A percentile compares a stretch with the other conserved stretches of the same genome.
phyloP scores from a whole-genome alignment of 2,329 filamentous ascomycete species.

The Botrytis sinoallii region DNA sequence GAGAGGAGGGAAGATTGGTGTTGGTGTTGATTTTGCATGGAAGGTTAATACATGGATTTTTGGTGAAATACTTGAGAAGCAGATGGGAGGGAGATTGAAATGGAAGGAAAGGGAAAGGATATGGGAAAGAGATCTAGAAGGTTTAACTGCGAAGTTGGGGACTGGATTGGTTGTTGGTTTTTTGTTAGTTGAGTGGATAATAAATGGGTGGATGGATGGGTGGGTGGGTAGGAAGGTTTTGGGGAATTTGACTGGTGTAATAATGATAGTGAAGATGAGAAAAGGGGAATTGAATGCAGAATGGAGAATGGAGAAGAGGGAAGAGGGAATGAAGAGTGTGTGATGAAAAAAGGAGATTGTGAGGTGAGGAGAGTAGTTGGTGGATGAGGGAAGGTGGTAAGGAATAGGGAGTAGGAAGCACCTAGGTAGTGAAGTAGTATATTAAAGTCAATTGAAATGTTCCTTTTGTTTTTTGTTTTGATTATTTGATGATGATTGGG shows the following conservation, averaged over 20 bases:
- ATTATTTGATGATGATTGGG: too few species aligned
- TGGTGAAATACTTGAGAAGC: neutral
- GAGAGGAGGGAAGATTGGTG: neutral
- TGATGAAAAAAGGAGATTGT: neutral
- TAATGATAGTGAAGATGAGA: neutral
- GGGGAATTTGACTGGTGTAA: slow-evolving; percentile 3
- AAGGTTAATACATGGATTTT: neutral
- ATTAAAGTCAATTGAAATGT: neutral
- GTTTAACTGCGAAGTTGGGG: slow-evolving; percentile 6
- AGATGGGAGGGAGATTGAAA: neutral
- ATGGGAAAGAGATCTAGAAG: neutral
- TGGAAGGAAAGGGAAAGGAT: neutral
- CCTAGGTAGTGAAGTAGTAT: neutral
- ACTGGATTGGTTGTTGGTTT: neutral
- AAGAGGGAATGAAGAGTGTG: neutral
- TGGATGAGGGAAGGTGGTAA: neutral
- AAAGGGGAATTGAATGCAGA: neutral
- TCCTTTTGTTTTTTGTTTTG: neutral
- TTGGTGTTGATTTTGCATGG: neutral
- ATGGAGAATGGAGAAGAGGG: neutral
- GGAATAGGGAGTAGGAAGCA: neutral
- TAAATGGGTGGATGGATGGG: slow-evolving; percentile 5
- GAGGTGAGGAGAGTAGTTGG: neutral
- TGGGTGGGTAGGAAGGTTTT: neutral
- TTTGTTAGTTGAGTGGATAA: slow-evolving; percentile 6